These are phyloP conservation scores for Thalassiosira allenii DNA, from an alignment of 352 stramenopile species.

Conservation along the genomic window DNA sequence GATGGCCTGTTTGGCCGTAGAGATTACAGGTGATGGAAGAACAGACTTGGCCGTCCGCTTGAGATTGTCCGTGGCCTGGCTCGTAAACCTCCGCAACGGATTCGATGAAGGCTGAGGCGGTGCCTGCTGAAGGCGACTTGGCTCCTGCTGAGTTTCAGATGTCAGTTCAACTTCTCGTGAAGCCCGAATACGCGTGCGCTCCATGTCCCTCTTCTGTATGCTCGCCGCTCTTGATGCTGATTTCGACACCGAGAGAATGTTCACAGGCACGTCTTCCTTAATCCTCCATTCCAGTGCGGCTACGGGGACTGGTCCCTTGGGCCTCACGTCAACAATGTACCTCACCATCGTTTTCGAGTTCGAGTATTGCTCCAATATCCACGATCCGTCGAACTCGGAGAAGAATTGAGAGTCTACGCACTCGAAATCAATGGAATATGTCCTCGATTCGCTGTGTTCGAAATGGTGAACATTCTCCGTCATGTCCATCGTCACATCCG, in stretches of 20 bases:
- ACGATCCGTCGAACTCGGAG: slow-evolving; percentile 81
- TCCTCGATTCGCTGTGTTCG: slow-evolving; percentile 1
- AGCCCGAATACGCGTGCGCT: no score
- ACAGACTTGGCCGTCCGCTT: slow-evolving; percentile 39
- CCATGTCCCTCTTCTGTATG: background rate
- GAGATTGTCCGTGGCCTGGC: slow-evolving; percentile 17
- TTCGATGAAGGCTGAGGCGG: background rate
- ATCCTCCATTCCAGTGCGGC: slow-evolving; percentile 89
- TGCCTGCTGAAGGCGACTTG: no score
- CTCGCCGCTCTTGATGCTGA: slow-evolving; percentile 47
- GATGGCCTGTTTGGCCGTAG: slow-evolving; percentile 25
- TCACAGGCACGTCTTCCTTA: slow-evolving; percentile 87
- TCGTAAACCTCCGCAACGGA: slow-evolving; percentile 14
- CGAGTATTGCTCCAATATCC: slow-evolving; percentile 68
- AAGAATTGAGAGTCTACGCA: slow-evolving; percentile 82
- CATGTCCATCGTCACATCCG: slow-evolving; percentile 88
- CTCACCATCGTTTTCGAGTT: slow-evolving; percentile 71
- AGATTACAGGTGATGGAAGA: slow-evolving; percentile 21
- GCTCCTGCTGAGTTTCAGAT: no score
- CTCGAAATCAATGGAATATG: slow-evolving; percentile 70
- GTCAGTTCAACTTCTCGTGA: no score
- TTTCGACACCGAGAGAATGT: slow-evolving; percentile 84
- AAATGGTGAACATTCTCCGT: slow-evolving; percentile 64
- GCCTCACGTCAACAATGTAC: slow-evolving; percentile 86
- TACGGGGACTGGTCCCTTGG: slow-evolving; percentile 87